Percentiles rank a stretch among this genome's conserved stretches.
Conservation (phyloP, 805 yeast species). For the Grigorovia transvaalensis region DNA sequence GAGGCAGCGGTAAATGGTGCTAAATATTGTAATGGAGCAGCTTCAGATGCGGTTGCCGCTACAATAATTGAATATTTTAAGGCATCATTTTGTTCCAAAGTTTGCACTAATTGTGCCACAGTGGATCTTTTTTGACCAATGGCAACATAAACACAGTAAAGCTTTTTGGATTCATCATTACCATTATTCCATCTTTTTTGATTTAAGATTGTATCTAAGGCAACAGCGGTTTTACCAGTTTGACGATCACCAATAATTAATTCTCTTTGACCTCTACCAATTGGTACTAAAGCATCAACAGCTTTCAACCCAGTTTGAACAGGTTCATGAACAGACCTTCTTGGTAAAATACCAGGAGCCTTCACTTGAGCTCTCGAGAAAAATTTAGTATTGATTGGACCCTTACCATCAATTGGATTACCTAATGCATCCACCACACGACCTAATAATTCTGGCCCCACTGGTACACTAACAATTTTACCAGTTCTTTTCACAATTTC, state of each 20-base stretch:
- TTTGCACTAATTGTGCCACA: conserved; percentile 98
- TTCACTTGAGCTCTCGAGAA: conserved; percentile 94
- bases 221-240: conserved; percentile 99
- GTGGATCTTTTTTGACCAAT: conserved; percentile 99
- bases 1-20: conserved; percentile 99
- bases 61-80: conserved; percentile 95
- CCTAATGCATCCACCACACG: conserved; percentile 99
- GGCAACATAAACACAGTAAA: conserved; percentile 99
- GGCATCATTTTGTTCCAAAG: conserved; percentile 97
- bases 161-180: conserved; percentile 91
- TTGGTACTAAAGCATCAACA: conserved; percentile 97
- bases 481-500: conserved; percentile 99
- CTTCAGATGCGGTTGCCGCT: conserved; percentile 99
- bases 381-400: conserved; percentile 82
- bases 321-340: conserved; percentile 97
- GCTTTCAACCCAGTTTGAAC: conserved; percentile 99
- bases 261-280: conserved; percentile 99
- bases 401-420: conserved; percentile 99
- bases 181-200: conserved; percentile 99
- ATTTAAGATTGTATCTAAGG: conserved; percentile 94
- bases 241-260: conserved; percentile 99
- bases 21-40: conserved; percentile 98
- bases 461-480: conserved; percentile 97
- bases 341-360: conserved; percentile 99
- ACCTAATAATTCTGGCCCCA: conserved; percentile 96